These are phyloP conservation scores for Xylariaceae sp. DNA, from an alignment of 2,329 filamentous ascomycete genomes.

Conservation along the genomic window DNA sequence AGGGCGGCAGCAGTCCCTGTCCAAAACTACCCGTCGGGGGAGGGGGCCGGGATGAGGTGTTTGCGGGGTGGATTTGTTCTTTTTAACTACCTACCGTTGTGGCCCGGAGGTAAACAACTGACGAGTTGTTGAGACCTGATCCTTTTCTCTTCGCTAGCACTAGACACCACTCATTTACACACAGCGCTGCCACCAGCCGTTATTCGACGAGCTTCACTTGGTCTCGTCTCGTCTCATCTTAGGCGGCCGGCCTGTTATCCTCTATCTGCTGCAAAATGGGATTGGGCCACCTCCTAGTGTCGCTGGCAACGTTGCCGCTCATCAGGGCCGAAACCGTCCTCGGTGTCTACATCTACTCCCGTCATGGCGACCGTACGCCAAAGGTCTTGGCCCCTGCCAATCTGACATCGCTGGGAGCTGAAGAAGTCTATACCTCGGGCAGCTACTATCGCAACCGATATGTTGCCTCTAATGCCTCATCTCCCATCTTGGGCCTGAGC, in stretches of 20 bases:
- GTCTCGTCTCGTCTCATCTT: background rate
- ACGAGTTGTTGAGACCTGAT: background rate
- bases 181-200: background rate
- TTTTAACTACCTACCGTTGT: background rate
- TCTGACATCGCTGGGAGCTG: constrained; percentile 75
- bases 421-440: constrained; percentile 68
- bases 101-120: background rate
- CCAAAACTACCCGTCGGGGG: no score
- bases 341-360: constrained; percentile 81
- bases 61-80: no score
- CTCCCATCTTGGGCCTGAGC: constrained; percentile 63
- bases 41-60: no score
- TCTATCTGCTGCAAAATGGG: constrained; percentile 35
- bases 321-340: constrained; percentile 62
- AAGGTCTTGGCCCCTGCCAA: constrained; percentile 68
- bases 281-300: constrained; percentile 40
- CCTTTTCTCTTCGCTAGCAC: background rate
- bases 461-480: constrained; percentile 55
- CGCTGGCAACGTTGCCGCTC: constrained; percentile 37
- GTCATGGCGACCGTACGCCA: constrained; percentile 83
- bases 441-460: constrained; percentile 74
- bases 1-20: no score
- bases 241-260: background rate
- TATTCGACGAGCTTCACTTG: background rate
- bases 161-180: no score